Base-by-base conservation (phyloP, 1,139 yeast genomes). In the Kodamaea derodonti region DNA sequence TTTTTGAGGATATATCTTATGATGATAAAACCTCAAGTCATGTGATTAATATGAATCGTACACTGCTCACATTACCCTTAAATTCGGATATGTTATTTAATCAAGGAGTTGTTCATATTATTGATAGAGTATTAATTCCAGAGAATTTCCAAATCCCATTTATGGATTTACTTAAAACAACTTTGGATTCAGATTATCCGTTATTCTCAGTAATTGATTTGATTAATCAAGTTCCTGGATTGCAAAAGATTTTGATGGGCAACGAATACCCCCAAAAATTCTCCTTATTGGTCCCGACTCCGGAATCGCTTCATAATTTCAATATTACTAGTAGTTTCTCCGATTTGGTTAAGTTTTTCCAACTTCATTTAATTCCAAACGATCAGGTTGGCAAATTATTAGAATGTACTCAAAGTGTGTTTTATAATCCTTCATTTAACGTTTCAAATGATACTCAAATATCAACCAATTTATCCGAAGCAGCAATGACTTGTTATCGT, bases 71-170 rank as follows among this genome's bases (percentile, higher is more conserved):
- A 10, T 38, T 69, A 2, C 65, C 68, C 0, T 65, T 69, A 33
- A 71, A 77, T 40, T 65, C 78, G 2, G 97, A 92, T 53, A 70
- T 87, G 7, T 54, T 92, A 13, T 90, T 85, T 54, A 79, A 76
- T 41, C 82, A 84, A 51, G 98, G 97, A 1, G 96, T 90, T 0
- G 75, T 86, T 2, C 97, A 88, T 52, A 78, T 90, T 2, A 62
- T 84, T 4, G 62, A 69, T 30, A 57, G 69, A 9, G 65, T 86
- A 0, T 51, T 76, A 2, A 59, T 87, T 8, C 95, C 97, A 0
- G 56, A 60, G 0, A 56, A 63, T 22, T 59, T 90, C 22, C 56
- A 65, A 8, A 72, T 92, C 3, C 58, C 80, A 0, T 60, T 85
- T 13, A 36, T 45, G 1, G 83, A 86, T 36, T 64, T 92, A 33